Evolutionary conservation across 2,329 filamentous ascomycete genomes (phyloP).

Genomic region (Apiospora malaysiana): DNA sequence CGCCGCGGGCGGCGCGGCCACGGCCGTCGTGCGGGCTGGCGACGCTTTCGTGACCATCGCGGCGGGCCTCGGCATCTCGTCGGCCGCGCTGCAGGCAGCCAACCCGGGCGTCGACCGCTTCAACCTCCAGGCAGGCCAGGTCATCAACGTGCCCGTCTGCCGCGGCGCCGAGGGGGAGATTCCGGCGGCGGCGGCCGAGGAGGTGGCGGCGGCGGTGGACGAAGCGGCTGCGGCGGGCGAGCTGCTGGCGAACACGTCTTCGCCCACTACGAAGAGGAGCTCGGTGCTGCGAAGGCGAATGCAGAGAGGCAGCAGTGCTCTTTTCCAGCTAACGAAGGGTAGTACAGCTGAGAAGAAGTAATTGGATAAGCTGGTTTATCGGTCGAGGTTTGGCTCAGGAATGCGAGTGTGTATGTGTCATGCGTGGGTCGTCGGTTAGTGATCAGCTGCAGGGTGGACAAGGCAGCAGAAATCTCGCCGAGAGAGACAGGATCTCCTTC

Average conservation of each 20-base stretch:
- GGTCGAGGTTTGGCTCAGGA: background rate
- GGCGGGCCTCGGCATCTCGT: background rate
- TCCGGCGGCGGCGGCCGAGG: background rate
- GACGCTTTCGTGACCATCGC: slow-evolving; percentile 8
- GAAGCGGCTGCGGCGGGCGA: background rate
- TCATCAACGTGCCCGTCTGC: slow-evolving; percentile 18
- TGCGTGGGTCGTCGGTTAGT: background rate
- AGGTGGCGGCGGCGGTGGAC: background rate
- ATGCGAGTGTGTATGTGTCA: background rate
- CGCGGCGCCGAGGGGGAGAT: background rate
- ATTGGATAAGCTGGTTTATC: background rate
- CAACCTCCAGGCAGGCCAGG: background rate
- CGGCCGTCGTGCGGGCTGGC: background rate
- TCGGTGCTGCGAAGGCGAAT: background rate
- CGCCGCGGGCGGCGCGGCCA: background rate
- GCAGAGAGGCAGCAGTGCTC: background rate
- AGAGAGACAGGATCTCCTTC: background rate
- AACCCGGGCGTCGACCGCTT: slow-evolving; percentile 14
- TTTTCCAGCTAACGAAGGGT: slow-evolving; percentile 23
- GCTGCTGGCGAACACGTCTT: background rate
- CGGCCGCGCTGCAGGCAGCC: background rate
- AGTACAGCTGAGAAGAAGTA: slow-evolving; percentile 16
- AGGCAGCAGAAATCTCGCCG: background rate
- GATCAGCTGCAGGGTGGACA: background rate
- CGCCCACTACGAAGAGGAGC: background rate